Base-by-base conservation (phyloP, 805 yeast species). In the Wickerhamiella cacticola region DNA sequence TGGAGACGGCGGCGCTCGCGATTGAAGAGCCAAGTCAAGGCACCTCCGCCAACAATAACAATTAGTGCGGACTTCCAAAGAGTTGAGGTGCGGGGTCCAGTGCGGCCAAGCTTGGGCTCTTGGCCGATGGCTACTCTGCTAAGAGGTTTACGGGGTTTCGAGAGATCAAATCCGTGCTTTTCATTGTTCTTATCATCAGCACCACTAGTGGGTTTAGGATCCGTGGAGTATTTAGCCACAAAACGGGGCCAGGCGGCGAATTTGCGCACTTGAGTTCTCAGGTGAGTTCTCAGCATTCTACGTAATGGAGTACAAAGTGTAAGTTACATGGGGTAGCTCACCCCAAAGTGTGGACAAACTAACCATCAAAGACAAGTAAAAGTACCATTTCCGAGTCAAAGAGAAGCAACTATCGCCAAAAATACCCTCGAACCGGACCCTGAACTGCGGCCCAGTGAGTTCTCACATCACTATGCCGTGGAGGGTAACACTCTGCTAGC, bases 351-450 rank as follows among this genome's bases (percentile, higher is more conserved):
- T 3, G 21, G 12, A 35, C 16, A 18, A 3, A 18, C 49, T 40
- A 40, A 46, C 46, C 12, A 41, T 8, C 29, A 34, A 35, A 35
- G 49, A 25, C n/a, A 26, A n/a, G 25, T 41, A 7, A 25, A 21
- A 18, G 68, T 87, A 6, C 95, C 95, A 5, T 82, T 86, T 56
- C 72, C 71, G 52, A 68, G 67, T 3, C 59, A 56, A 1, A 58
- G 63, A 33, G 89, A 84, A 55, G 87, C 94, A 0, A 44, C 48
- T 2, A 78, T 83, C 2, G 89, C 92, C 1, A 56, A 63, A 35
- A 64, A 67, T n/a, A 69, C 85, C 2, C 68, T 85, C 19, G 56
- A 65, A 3, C 94, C 89, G 1, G 96, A 86, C 59, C 94, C 95
- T 1, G 78, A 82, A n/a, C 67, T 87, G 52, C 79, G 76, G 58